These are phyloP conservation scores for Lactifluus hygrophoroides DNA, from an alignment of 768 basidiomycete genomes.

Conservation along the genomic window DNA sequence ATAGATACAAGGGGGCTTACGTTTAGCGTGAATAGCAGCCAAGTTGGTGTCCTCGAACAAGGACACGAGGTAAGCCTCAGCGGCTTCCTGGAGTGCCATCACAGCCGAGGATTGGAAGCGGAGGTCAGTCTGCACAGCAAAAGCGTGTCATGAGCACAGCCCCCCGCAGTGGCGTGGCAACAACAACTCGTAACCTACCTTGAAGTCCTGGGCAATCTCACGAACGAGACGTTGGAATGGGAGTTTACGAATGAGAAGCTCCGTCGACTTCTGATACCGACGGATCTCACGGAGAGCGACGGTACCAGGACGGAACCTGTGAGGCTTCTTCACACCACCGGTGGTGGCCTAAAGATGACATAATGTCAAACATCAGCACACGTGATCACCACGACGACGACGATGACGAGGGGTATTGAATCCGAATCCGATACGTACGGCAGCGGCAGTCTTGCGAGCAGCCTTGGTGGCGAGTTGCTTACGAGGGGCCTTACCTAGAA, in stretches of 20 bases:
- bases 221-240: constrained; percentile 98
- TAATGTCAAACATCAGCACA: constrained; percentile 13
- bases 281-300: constrained; percentile 99
- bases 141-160: constrained; percentile 6
- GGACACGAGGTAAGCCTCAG: constrained; percentile 82
- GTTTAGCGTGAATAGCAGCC: constrained; percentile 86
- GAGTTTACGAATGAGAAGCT: constrained; percentile 98
- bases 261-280: constrained; percentile 97
- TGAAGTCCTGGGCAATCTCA: constrained; percentile 96
- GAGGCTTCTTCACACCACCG: constrained; percentile 99
- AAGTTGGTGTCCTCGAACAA: constrained; percentile 87
- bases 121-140: constrained; percentile 57
- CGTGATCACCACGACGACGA: constrained; percentile 9
- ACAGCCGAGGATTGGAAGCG: constrained; percentile 96
- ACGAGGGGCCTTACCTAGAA: constrained; percentile 76
- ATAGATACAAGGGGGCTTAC: constrained; percentile 23
- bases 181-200: constrained; percentile 41
- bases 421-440: constrained; percentile 43
- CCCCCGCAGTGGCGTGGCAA: neutral
- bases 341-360: constrained; percentile 50
- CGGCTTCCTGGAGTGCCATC: constrained; percentile 89
- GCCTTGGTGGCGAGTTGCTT: constrained; percentile 96
- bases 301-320: constrained; percentile 94
- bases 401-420: constrained; percentile 5
- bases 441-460: constrained; percentile 75